Evolutionary conservation across 768 basidiomycete species (phyloP).

Genomic region (Lactarius vividus): DNA sequence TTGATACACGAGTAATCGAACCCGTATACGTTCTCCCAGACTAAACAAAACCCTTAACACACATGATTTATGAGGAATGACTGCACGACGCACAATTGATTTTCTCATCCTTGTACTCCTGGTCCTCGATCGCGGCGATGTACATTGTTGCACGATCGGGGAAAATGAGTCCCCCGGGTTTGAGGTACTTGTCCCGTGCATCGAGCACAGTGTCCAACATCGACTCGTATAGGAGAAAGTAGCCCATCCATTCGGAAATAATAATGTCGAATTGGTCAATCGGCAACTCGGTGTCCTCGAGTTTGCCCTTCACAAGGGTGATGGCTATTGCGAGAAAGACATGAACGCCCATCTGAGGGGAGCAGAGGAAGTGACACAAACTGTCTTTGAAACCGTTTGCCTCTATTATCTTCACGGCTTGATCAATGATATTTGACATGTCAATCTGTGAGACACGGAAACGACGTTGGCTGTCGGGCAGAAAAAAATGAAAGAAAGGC

Average conservation of each 20-base stretch:
- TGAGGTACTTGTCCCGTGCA: slow-evolving; percentile 96
- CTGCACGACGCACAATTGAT: slow-evolving; percentile 82
- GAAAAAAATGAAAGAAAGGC: slow-evolving; percentile 4
- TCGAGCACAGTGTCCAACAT: slow-evolving; percentile 99
- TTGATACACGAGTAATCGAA: slow-evolving; percentile 99
- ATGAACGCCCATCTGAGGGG: background rate
- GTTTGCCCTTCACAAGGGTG: slow-evolving; percentile 95
- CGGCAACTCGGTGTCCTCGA: slow-evolving; percentile 89
- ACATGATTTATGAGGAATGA: slow-evolving; percentile 3
- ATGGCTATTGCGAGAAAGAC: slow-evolving; percentile 55
- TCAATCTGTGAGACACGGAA: slow-evolving; percentile 66
- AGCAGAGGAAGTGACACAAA: slow-evolving; percentile 40
- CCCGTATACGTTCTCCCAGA: slow-evolving; percentile 99
- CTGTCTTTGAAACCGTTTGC: slow-evolving; percentile 96
- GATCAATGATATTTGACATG: slow-evolving; percentile 99
- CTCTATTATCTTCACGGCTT: slow-evolving; percentile 94
- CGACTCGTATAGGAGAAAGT: slow-evolving; percentile 97
- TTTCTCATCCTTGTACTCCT: slow-evolving; percentile 99
- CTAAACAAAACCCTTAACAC: slow-evolving; percentile 41
- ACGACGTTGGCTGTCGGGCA: background rate
- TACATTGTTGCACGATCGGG: slow-evolving; percentile 92
- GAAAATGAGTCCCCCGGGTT: slow-evolving; percentile 87
- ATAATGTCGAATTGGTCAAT: slow-evolving; percentile 96
- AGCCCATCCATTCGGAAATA: slow-evolving; percentile 99
- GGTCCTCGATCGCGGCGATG: slow-evolving; percentile 96